These are phyloP conservation scores for Lodderomyces pseudojiufengensis DNA, from an alignment of 1,139 yeast species.

Conservation along the genomic window DNA sequence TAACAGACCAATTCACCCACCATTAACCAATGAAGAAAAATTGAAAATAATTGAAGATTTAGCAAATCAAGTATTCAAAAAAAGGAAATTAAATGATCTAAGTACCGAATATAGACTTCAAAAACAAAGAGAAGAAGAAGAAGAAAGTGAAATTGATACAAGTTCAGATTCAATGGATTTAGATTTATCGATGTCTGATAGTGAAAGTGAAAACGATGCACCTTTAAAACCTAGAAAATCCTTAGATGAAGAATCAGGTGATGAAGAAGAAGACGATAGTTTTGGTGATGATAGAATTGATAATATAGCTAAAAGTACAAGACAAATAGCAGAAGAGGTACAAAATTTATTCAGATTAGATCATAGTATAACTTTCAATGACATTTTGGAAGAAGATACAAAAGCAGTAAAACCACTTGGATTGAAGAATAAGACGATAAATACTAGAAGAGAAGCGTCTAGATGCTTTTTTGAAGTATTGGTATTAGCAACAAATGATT, in stretches of 20 bases:
- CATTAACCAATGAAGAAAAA: slow-evolving; percentile 31
- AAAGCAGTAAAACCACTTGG: slow-evolving; percentile 29
- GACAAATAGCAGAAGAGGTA: slow-evolving; percentile 52
- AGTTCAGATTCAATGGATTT: slow-evolving; percentile 31
- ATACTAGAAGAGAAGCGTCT: slow-evolving; percentile 60
- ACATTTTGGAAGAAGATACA: slow-evolving; percentile 40
- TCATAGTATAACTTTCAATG: slow-evolving; percentile 30
- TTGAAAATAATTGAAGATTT: slow-evolving; percentile 34
- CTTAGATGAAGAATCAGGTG: slow-evolving; percentile 8
- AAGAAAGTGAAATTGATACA: slow-evolving; percentile 12
- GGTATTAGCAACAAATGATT: slow-evolving; percentile 77
- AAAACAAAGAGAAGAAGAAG: slow-evolving; percentile 19
- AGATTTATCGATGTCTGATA: slow-evolving; percentile 38
- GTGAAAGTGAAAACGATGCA: slow-evolving; percentile 20
- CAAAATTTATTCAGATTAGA: slow-evolving; percentile 28
- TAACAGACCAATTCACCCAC: slow-evolving; percentile 8
- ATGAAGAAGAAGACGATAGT: slow-evolving; percentile 11
- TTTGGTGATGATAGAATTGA: slow-evolving; percentile 9
- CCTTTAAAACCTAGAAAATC: neutral
- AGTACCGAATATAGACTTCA: slow-evolving; percentile 26
- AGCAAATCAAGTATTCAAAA: slow-evolving; percentile 26
- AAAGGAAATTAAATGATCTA: slow-evolving; percentile 26
- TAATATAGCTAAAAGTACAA: slow-evolving; percentile 40
- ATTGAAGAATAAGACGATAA: slow-evolving; percentile 19
- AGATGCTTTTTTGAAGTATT: slow-evolving; percentile 78